These are phyloP conservation scores for Sesbania bispinosa DNA, from an alignment of 306 rosid genomes.

Conservation along the genomic window DNA sequence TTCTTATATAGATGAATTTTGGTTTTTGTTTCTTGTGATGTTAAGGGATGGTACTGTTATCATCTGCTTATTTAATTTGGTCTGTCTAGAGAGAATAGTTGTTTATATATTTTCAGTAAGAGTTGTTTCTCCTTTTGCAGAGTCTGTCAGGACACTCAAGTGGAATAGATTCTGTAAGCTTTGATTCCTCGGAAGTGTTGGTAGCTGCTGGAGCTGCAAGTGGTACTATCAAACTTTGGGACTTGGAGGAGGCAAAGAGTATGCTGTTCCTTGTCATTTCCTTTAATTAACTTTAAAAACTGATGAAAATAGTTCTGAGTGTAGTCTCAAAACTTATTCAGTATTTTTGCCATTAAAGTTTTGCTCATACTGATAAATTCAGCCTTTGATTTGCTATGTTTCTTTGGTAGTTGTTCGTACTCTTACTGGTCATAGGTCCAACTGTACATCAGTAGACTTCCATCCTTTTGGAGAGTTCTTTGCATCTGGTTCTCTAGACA, in stretches of 20 bases:
- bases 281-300: conserved; percentile 11
- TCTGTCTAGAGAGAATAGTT: neutral
- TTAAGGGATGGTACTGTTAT: neutral
- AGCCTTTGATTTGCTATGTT: conserved; percentile 13
- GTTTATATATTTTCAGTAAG: conserved; percentile 23
- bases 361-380: neutral
- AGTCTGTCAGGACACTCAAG: conserved; percentile 97
- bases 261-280: conserved; percentile 40
- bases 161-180: conserved; percentile 96
- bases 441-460: conserved; percentile 93
- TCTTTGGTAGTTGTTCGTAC: conserved; percentile 87
- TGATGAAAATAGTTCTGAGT: neutral
- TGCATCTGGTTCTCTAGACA: conserved; percentile 96
- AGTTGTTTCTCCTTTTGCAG: conserved; percentile 47
- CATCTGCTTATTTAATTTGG: neutral
- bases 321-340: neutral
- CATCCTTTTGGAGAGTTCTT: conserved; percentile 99
- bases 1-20: neutral
- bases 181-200: conserved; percentile 94
- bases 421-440: conserved; percentile 97
- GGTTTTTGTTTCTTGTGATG: neutral
- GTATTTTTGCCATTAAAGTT: neutral
- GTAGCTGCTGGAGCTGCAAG: conserved; percentile 99
- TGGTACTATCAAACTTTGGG: conserved; percentile 99
- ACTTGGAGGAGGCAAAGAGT: conserved; percentile 98